Conservation (phyloP, 2,329 filamentous ascomycete species). For the Talaromyces marneffei region DNA sequence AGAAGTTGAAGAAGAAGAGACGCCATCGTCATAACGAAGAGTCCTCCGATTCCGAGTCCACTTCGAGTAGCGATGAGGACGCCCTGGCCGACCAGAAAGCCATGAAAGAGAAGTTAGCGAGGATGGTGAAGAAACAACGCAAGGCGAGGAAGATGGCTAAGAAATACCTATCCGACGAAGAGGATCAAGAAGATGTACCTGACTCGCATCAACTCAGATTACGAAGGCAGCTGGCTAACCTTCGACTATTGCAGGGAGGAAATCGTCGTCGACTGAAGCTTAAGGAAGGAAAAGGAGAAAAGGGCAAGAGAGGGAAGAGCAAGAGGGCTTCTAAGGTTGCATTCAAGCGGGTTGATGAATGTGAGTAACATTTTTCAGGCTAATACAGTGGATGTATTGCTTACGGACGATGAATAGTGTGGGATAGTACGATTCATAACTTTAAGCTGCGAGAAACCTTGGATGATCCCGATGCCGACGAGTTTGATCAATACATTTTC, state of each 20-base stretch:
- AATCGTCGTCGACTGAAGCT: slow-evolving; percentile 18
- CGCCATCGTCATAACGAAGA: slow-evolving; percentile 28
- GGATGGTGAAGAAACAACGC: slow-evolving; percentile 20
- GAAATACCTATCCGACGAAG: slow-evolving; percentile 26
- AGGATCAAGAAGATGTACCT: slow-evolving; percentile 29
- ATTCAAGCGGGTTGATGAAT: slow-evolving; percentile 64
- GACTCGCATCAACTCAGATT: slow-evolving; percentile 24
- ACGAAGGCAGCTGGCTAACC: slow-evolving; percentile 20
- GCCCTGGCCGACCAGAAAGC: slow-evolving; percentile 27
- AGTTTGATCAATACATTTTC: slow-evolving; percentile 76
- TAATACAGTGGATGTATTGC: background rate
- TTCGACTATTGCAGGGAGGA: slow-evolving; percentile 19
- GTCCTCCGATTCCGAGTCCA: slow-evolving; percentile 25
- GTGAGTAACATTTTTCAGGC: slow-evolving; percentile 23
- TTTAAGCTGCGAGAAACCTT: slow-evolving; percentile 64
- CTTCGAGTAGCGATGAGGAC: slow-evolving; percentile 23
- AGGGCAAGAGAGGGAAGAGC: slow-evolving; percentile 34
- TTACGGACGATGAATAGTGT: slow-evolving; percentile 29
- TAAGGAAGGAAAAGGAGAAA: slow-evolving; percentile 14
- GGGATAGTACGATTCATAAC: slow-evolving; percentile 55
- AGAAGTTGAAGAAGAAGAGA: slow-evolving; percentile 33
- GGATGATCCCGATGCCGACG: slow-evolving; percentile 55
- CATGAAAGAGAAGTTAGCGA: slow-evolving; percentile 22
- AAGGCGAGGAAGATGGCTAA: slow-evolving; percentile 33
- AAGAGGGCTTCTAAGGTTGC: slow-evolving; percentile 52